Evolutionary conservation across 768 basidiomycete genomes (phyloP), one percentile per base, ranked within the genome.

Genomic region (Lactifluus pinguis): DNA sequence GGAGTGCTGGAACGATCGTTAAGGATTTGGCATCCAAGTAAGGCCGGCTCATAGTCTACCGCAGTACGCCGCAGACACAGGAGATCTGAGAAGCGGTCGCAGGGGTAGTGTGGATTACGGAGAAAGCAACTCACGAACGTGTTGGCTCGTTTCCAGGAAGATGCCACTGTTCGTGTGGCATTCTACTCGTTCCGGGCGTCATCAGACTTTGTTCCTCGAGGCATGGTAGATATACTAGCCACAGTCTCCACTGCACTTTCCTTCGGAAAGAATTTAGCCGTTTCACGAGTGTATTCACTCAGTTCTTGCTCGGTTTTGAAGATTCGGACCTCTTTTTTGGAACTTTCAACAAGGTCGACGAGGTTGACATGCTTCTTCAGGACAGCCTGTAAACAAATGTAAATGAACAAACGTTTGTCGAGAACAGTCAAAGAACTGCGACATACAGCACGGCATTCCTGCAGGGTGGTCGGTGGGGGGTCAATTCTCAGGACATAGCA

Each of bases 331-430:
- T 57, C 61, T 1, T 63, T 63, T 15, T 56, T 53, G 1, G 36
- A 58, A 0, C 65, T 54, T 19, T 72, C 61, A 19, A 74, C 48
- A 42, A 76, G 66, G 49, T 75, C 71, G 25, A 72, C 65, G 4
- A 74, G 65, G 44, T 76, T 73, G 49, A 76, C 68, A 13, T 70
- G 51, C 21, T 57, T 57, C 38, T 13, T 17, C 19, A 9, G n/a
- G 30, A 57, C 55, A 4, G n/a, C 61, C 52, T 57, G 25, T 14
- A 25, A n/a, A 4, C 21, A 36, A 44, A 3, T 1, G n/a, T 10
- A 53, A 44, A 6, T 10, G 34, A 42, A 5, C 2, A 29, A 15
- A 53, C 32, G 0, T 58, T n/a, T 19, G 49, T 56, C 53, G 45
- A 44, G 15, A 32, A 17, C 17, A 11, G 38, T 42, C 19, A 19